Evolutionary conservation across 345 rosid species (phyloP).

Genomic region (Citrus maxima): DNA sequence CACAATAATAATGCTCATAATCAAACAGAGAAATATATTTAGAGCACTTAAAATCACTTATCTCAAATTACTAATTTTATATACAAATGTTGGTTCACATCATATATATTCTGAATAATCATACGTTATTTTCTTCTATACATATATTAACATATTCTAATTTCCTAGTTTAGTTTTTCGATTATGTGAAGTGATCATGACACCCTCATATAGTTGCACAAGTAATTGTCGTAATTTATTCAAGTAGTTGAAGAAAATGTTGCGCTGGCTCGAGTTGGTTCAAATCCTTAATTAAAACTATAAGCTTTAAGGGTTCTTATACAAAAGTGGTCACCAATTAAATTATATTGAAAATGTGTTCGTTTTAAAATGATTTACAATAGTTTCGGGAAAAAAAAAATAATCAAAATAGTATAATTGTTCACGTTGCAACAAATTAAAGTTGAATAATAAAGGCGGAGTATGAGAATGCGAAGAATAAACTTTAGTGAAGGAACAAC

Average conservation of each 20-base stretch:
- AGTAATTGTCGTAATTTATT: neutral
- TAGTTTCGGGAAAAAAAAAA: too few relatives aligned
- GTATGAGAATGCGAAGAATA: neutral
- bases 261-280: neutral
- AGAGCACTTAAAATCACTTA: too few relatives aligned
- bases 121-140: too few relatives aligned
- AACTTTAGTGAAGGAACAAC: neutral
- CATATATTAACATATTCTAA: too few relatives aligned
- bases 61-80: too few relatives aligned
- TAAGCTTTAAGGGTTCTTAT: neutral
- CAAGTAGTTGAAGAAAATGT: neutral
- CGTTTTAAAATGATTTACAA: too few relatives aligned
- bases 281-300: neutral
- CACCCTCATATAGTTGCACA: neutral
- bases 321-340: neutral
- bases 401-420: too few relatives aligned
- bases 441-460: conserved; percentile 21
- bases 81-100: too few relatives aligned
- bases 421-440: neutral
- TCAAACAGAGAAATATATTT: too few relatives aligned
- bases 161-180: neutral
- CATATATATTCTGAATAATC: too few relatives aligned
- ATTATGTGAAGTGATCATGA: neutral
- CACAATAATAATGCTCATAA: too few relatives aligned
- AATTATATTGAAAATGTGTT: too few relatives aligned